These are phyloP conservation scores for Triadica sebifera DNA, from an alignment of 345 rosid genomes.

Conservation along the genomic window DNA sequence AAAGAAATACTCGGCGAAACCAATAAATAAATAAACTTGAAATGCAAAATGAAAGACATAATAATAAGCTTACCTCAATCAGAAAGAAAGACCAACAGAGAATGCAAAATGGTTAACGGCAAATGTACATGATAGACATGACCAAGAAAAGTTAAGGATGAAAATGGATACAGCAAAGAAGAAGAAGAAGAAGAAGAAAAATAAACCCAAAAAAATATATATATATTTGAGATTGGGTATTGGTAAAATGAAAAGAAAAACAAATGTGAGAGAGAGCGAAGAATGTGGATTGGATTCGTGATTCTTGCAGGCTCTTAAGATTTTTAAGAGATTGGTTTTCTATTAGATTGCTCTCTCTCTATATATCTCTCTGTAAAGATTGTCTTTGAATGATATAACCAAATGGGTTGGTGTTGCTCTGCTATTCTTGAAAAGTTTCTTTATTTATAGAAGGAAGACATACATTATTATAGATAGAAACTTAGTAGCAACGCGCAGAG, in stretches of 20 bases:
- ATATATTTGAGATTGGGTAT: neutral
- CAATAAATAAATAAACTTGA: neutral
- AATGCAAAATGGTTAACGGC: neutral
- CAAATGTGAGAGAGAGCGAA: constrained; percentile 11
- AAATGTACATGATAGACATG: neutral
- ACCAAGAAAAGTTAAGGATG: constrained; percentile 7
- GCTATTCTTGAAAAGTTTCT: constrained; percentile 1
- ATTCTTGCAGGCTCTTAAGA: neutral
- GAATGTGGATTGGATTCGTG: constrained; percentile 3
- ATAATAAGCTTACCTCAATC: constrained; percentile 19
- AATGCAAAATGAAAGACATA: neutral
- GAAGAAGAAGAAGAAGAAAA: constrained; percentile 10
- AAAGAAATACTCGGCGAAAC: neutral
- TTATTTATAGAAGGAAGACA: neutral
- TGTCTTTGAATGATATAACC: neutral
- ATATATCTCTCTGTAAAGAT: neutral
- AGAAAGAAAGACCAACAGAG: constrained; percentile 9
- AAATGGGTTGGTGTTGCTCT: neutral
- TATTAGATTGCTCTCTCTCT: neutral
- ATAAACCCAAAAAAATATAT: constrained; percentile 1
- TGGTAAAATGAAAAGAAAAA: neutral
- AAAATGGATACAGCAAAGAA: constrained; percentile 1
- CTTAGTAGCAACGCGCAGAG: constrained; percentile 7
- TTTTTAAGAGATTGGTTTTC: neutral
- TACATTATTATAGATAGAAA: too few relatives aligned